Conservation (phyloP, 768 basidiomycete species). For the Mycena rebaudengoi region DNA sequence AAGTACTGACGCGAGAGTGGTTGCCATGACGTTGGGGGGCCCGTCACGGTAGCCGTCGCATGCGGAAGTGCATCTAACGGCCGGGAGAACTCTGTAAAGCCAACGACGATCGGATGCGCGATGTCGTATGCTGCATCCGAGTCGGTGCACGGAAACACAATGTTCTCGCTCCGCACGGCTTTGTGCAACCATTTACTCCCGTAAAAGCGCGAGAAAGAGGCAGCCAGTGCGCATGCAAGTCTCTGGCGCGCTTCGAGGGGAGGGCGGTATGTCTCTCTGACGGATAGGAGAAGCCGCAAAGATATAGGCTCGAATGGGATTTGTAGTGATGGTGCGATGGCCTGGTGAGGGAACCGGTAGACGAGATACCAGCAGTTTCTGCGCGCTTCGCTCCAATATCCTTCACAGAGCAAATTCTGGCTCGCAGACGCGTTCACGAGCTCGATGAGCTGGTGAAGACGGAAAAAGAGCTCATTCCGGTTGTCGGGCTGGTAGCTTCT, state of each 20-base stretch:
- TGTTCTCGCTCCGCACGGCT: conserved; percentile 15
- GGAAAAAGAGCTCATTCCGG: not conserved
- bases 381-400: conserved; percentile 14
- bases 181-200: conserved; percentile 20
- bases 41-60: too few relatives aligned
- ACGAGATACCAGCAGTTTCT: conserved; percentile 14
- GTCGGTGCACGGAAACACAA: conserved; percentile 6
- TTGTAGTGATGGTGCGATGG: not conserved
- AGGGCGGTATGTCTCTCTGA: conserved; percentile 1
- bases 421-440: conserved; percentile 1
- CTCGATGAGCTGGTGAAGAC: conserved; percentile 4
- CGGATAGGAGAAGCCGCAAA: not conserved
- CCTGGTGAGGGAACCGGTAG: not conserved
- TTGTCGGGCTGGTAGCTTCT: conserved; percentile 2
- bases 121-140: not conserved
- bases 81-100: conserved; percentile 22
- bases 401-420: conserved; percentile 5
- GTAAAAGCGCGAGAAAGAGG: conserved; percentile 11
- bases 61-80: conserved; percentile 14
- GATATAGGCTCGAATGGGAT: not conserved
- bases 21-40: not conserved
- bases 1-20: not conserved
- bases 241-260: conserved; percentile 11
- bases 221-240: conserved; percentile 1
- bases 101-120: not conserved